A percentile compares a stretch with the other conserved stretches of the same genome.
Conservation (phyloP, 441 rosid species). For the Jatropha multifida region DNA sequence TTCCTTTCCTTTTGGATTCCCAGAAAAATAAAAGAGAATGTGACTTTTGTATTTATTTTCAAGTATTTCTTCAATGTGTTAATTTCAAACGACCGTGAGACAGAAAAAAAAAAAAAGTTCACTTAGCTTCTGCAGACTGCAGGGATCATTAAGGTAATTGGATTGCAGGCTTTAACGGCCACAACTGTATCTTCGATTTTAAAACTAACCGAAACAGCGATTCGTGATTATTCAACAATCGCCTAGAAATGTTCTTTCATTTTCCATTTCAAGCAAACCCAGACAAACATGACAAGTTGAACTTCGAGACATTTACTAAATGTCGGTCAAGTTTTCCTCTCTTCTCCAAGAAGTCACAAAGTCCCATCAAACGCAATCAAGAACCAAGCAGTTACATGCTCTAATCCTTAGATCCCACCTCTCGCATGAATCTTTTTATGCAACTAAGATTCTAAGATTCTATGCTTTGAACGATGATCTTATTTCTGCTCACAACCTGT, state of each 20-base stretch:
- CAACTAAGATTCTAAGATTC: slow-evolving; percentile 49
- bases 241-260: neutral
- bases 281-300: neutral
- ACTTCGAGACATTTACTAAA: slow-evolving; percentile 5
- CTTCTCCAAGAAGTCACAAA: slow-evolving; percentile 50
- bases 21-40: too few species aligned
- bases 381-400: slow-evolving; percentile 67
- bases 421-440: slow-evolving; percentile 61
- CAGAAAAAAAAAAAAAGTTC: too few species aligned
- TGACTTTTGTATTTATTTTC: too few species aligned
- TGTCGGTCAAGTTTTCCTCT: slow-evolving; percentile 28
- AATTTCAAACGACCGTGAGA: too few species aligned
- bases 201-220: too few species aligned
- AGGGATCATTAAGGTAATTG: too few species aligned
- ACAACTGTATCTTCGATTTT: too few species aligned
- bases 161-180: too few species aligned
- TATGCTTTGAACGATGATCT: slow-evolving; percentile 52
- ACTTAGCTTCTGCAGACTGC: too few species aligned
- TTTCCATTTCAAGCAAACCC: neutral
- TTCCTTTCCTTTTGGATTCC: too few species aligned
- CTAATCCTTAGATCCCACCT: slow-evolving; percentile 49
- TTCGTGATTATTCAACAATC: too few species aligned
- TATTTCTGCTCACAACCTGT: slow-evolving; percentile 57
- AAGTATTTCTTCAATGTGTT: too few species aligned
- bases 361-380: slow-evolving; percentile 45